These are phyloP conservation scores for Aspergillus haitiensis DNA, from an alignment of 495 filamentous ascomycete species.

Conservation along the genomic window DNA sequence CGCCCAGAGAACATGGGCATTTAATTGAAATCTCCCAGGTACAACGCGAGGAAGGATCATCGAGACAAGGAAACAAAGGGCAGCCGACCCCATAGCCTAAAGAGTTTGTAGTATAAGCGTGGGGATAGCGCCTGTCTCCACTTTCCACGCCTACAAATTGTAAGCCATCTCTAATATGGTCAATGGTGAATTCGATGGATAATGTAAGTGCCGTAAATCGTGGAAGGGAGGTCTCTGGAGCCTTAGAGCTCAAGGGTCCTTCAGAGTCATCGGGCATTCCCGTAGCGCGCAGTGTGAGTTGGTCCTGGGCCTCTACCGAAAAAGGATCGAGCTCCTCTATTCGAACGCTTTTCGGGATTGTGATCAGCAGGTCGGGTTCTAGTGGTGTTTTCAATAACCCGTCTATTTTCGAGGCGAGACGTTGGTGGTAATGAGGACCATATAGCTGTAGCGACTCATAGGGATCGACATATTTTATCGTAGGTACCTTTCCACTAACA, in stretches of 20 bases:
- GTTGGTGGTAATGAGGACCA: slow-evolving; percentile 74
- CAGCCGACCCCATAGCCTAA: slow-evolving; percentile 74
- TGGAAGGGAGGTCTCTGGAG: slow-evolving; percentile 40
- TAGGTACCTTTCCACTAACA: slow-evolving; percentile 65
- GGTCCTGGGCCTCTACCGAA: slow-evolving; percentile 53
- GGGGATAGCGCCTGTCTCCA: slow-evolving; percentile 78
- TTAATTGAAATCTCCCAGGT: slow-evolving; percentile 87
- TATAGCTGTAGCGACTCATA: slow-evolving; percentile 69
- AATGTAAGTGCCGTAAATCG: slow-evolving; percentile 59
- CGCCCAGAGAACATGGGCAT: slow-evolving; percentile 79
- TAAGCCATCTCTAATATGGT: slow-evolving; percentile 76
- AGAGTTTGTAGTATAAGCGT: slow-evolving; percentile 84
- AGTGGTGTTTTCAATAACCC: slow-evolving; percentile 58
- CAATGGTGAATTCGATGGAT: slow-evolving; percentile 71
- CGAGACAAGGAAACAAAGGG: slow-evolving; percentile 88
- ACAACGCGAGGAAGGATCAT: slow-evolving; percentile 74
- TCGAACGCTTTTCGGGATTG: slow-evolving; percentile 62
- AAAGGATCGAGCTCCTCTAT: slow-evolving; percentile 64
- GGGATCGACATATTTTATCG: slow-evolving; percentile 67
- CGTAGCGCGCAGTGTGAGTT: slow-evolving; percentile 41
- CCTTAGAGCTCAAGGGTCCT: slow-evolving; percentile 34
- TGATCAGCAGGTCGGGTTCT: slow-evolving; percentile 61
- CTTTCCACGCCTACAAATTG: slow-evolving; percentile 85
- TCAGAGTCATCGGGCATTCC: slow-evolving; percentile 42
- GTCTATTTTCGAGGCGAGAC: slow-evolving; percentile 66